A percentile compares a stretch with the other conserved stretches of the same genome.
These are phyloP conservation scores for Pseudocercospora musae DNA, from an alignment of 2,329 filamentous ascomycete species.

Conservation along the genomic window DNA sequence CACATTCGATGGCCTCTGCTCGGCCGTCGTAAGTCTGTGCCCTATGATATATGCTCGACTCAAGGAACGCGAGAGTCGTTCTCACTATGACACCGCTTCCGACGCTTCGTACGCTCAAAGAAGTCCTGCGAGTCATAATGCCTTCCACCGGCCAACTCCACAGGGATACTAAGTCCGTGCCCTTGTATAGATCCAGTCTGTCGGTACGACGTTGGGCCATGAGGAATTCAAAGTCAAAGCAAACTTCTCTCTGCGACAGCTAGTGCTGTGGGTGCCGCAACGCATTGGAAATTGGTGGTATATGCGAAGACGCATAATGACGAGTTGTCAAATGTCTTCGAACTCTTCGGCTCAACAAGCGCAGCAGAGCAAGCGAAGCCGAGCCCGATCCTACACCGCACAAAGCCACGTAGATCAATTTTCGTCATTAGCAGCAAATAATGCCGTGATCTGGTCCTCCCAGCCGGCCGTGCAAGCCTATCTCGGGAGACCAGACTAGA, in stretches of 20 bases:
- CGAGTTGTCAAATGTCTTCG: not conserved
- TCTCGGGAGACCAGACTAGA: no score
- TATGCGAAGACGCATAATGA: not conserved
- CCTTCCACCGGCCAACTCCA: not conserved
- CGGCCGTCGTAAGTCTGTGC: not conserved
- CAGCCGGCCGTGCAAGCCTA: not conserved
- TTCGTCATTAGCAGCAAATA: not conserved
- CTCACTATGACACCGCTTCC: not conserved
- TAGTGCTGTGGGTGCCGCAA: not conserved
- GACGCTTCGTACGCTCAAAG: not conserved
- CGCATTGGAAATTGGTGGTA: conserved; percentile 1
- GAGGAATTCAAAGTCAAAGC: not conserved
- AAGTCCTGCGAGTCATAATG: not conserved
- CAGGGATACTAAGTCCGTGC: conserved; percentile 3
- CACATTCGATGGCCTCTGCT: not conserved
- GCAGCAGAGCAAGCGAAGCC: not conserved
- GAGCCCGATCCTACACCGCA: not conserved
- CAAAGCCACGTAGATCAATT: not conserved
- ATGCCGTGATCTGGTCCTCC: not conserved
- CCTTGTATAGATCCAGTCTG: not conserved
- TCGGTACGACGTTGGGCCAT: not conserved
- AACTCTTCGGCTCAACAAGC: not conserved
- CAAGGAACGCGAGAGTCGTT: not conserved
- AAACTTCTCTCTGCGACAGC: not conserved
- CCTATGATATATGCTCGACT: not conserved